Evolutionary conservation across 2,329 filamentous ascomycete genomes (phyloP).

Genomic region (Penicillium capsulatum): DNA sequence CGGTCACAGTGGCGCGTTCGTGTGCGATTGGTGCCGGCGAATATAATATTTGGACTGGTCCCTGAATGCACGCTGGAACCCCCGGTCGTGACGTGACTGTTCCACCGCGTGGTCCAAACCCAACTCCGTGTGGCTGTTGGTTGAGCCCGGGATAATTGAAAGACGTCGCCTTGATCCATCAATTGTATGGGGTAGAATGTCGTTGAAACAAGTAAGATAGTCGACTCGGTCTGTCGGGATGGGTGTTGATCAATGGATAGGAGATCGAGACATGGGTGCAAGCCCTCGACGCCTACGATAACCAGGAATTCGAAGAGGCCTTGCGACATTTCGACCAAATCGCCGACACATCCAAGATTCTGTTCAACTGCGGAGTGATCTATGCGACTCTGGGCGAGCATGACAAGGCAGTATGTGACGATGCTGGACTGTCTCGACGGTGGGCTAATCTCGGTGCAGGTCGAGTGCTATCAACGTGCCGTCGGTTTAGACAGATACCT

Average conservation of each 20-base stretch:
- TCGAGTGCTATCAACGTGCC: constrained; percentile 90
- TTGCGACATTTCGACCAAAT: constrained; percentile 80
- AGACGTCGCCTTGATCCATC: neutral
- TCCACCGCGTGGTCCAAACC: constrained; percentile 4
- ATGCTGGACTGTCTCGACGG: neutral
- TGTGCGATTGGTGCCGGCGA: constrained; percentile 4
- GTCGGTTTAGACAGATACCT: constrained; percentile 90
- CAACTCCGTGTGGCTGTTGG: no score
- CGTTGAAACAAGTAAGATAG: constrained; percentile 55
- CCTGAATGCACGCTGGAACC: constrained; percentile 4
- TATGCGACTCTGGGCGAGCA: constrained; percentile 95
- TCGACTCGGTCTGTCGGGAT: neutral
- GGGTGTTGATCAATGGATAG: constrained; percentile 45
- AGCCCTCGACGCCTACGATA: constrained; percentile 87
- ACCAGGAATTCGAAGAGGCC: constrained; percentile 92
- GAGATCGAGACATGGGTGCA: constrained; percentile 99
- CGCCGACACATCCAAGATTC: constrained; percentile 92
- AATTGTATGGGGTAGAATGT: constrained; percentile 46
- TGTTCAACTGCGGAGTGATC: constrained; percentile 98
- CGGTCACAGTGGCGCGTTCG: constrained; percentile 12
- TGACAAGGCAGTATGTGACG: constrained; percentile 73
- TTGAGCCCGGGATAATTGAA: constrained; percentile 1
- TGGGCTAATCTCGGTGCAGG: constrained; percentile 50
- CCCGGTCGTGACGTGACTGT: constrained; percentile 6
- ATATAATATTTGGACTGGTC: constrained; percentile 14